These are phyloP conservation scores for Penicillium manginii DNA, from an alignment of 495 filamentous ascomycete genomes.

Conservation along the genomic window DNA sequence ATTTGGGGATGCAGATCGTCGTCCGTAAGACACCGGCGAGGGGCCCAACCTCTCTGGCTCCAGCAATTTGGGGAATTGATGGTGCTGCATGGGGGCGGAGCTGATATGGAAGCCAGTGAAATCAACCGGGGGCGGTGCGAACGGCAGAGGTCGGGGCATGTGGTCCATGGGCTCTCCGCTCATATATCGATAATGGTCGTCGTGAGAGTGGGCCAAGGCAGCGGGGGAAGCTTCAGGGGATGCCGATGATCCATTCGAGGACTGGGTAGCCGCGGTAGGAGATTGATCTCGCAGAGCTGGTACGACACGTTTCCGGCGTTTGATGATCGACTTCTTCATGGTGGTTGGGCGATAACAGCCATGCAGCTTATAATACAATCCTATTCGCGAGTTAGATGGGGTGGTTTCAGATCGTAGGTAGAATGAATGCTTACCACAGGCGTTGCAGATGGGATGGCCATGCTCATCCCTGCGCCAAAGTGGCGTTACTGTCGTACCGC, in stretches of 20 bases:
- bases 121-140: slow-evolving; percentile 54
- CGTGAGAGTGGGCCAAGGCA: slow-evolving; percentile 59
- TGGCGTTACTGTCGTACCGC: slow-evolving; percentile 93
- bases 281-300: slow-evolving; percentile 69
- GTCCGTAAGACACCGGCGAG: slow-evolving; percentile 39
- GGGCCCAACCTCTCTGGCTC: slow-evolving; percentile 41
- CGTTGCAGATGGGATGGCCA: slow-evolving; percentile 98
- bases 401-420: background rate
- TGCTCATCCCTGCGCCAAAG: slow-evolving; percentile 94
- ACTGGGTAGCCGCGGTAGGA: slow-evolving; percentile 46
- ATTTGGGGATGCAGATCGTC: slow-evolving; percentile 46
- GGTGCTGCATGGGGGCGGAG: slow-evolving; percentile 43
- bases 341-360: slow-evolving; percentile 88
- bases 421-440: slow-evolving; percentile 74
- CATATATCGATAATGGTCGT: slow-evolving; percentile 58
- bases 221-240: slow-evolving; percentile 50
- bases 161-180: slow-evolving; percentile 42
- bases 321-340: slow-evolving; percentile 98
- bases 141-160: slow-evolving; percentile 35
- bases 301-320: slow-evolving; percentile 92
- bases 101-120: slow-evolving; percentile 52
- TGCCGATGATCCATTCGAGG: slow-evolving; percentile 47
- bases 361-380: slow-evolving; percentile 96
- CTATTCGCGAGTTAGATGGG: slow-evolving; percentile 44
- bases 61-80: slow-evolving; percentile 46